Evolutionary conservation across 768 basidiomycete genomes (phyloP).

Genomic region (Erythrobasidium yunnanense): DNA sequence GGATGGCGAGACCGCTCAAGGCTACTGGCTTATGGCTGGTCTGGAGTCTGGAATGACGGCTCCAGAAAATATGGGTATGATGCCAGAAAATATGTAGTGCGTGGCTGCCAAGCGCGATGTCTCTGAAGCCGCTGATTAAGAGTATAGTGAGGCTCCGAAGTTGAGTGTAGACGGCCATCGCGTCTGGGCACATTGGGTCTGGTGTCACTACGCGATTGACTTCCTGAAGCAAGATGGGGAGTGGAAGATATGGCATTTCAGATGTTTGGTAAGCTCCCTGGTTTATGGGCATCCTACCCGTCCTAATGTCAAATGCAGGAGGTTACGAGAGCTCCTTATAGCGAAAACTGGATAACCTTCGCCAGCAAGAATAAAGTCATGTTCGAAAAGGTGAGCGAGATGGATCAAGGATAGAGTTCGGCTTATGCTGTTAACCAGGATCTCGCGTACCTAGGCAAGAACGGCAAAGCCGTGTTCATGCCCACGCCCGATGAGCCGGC

Average conservation of each 20-base stretch:
- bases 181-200: background rate
- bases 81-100: background rate
- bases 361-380: background rate
- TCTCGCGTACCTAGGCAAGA: background rate
- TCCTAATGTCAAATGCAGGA: too few relatives aligned
- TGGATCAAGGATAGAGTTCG: background rate
- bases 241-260: background rate
- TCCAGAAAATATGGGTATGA: background rate
- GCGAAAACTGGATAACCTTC: background rate
- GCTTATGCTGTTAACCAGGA: background rate
- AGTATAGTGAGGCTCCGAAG: background rate
- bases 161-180: background rate
- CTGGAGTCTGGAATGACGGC: background rate
- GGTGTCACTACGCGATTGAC: background rate
- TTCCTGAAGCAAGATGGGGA: background rate
- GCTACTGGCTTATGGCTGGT: background rate
- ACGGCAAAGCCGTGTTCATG: background rate
- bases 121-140: background rate
- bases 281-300: too few relatives aligned
- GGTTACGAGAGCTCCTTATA: background rate
- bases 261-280: background rate
- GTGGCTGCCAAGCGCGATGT: background rate
- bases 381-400: background rate
- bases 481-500: background rate
- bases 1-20: background rate